Conservation (phyloP, 805 yeast genomes). For the Henningerozyma blattae region DNA sequence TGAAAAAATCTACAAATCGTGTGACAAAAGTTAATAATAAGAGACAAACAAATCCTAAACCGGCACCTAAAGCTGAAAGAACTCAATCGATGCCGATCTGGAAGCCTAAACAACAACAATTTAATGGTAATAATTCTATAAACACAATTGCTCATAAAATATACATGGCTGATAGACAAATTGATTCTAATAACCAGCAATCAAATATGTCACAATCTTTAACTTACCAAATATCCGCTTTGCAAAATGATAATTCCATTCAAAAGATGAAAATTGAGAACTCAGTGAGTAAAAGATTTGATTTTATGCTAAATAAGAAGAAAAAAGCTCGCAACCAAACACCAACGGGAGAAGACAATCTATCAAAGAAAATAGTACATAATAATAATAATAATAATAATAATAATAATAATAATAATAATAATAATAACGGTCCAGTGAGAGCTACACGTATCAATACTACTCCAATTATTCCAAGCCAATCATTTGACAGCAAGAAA, state of each 20-base stretch:
- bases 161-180: conserved; percentile 22
- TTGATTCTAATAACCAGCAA: conserved; percentile 9
- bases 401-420: background rate
- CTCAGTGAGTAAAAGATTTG: conserved; percentile 23
- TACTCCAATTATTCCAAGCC: conserved; percentile 7
- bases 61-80: conserved; percentile 36
- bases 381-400: background rate
- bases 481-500: background rate
- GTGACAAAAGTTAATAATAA: conserved; percentile 1
- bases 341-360: background rate
- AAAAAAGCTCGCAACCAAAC: conserved; percentile 4
- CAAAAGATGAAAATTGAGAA: conserved; percentile 18
- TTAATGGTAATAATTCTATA: conserved; percentile 10
- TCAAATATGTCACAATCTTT: conserved; percentile 2
- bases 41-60: conserved; percentile 30
- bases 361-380: background rate
- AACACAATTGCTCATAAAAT: conserved; percentile 25
- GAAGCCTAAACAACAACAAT: conserved; percentile 15
- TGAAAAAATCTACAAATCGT: conserved; percentile 1
- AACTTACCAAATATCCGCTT: conserved; percentile 14
- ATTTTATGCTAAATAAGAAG: conserved; percentile 22
- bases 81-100: conserved; percentile 34
- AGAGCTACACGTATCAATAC: conserved; percentile 12
- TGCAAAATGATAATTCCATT: conserved; percentile 17
- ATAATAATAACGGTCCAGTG: conserved; percentile 2